phyloP scores from a whole-genome alignment of 2,329 filamentous ascomycete genomes.

The Nigrospora sphaerica region DNA sequence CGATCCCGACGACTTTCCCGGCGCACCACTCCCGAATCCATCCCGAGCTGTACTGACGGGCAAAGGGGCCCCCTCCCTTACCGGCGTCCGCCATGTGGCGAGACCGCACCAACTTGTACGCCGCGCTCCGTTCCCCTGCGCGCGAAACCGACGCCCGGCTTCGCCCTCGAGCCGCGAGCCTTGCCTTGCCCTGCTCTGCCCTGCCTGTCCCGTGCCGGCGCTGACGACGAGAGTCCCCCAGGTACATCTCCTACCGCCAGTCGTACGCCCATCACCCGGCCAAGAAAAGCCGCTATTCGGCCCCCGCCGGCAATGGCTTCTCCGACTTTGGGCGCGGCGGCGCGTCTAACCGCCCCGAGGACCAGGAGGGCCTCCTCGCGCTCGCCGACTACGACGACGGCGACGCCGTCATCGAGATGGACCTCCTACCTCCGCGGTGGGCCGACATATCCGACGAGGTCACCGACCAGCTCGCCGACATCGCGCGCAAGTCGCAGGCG shows the following conservation, averaged over 20 bases:
- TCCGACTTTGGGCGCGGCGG: slow-evolving; percentile 49
- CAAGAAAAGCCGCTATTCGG: slow-evolving; percentile 66
- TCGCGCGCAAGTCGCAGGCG: slow-evolving; percentile 74
- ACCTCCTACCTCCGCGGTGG: slow-evolving; percentile 90
- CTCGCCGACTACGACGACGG: slow-evolving; percentile 77
- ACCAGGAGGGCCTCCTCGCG: slow-evolving; percentile 75
- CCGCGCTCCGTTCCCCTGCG: slow-evolving; percentile 8
- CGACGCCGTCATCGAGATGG: slow-evolving; percentile 97
- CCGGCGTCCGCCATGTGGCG: slow-evolving; percentile 81
- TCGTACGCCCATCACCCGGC: slow-evolving; percentile 93
- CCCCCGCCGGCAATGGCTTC: slow-evolving; percentile 50
- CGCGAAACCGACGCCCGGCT: slow-evolving; percentile 1
- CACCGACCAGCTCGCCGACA: slow-evolving; percentile 69
- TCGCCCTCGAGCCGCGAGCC: neutral
- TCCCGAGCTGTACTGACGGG: slow-evolving; percentile 10
- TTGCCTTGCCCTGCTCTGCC: neutral
- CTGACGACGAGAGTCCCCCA: slow-evolving; percentile 26
- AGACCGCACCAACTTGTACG: slow-evolving; percentile 96
- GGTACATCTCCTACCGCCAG: slow-evolving; percentile 98
- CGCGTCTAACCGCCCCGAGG: slow-evolving; percentile 34
- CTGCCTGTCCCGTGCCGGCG: no score
- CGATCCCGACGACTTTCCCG: no score
- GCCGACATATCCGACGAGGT: slow-evolving; percentile 93
- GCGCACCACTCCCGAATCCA: no score
- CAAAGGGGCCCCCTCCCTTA: slow-evolving; percentile 11